Percentiles rank a stretch among this genome's conserved stretches.
phyloP scores from a whole-genome alignment of 371 early-diverging fungal species.

The Mortierella sp. region DNA sequence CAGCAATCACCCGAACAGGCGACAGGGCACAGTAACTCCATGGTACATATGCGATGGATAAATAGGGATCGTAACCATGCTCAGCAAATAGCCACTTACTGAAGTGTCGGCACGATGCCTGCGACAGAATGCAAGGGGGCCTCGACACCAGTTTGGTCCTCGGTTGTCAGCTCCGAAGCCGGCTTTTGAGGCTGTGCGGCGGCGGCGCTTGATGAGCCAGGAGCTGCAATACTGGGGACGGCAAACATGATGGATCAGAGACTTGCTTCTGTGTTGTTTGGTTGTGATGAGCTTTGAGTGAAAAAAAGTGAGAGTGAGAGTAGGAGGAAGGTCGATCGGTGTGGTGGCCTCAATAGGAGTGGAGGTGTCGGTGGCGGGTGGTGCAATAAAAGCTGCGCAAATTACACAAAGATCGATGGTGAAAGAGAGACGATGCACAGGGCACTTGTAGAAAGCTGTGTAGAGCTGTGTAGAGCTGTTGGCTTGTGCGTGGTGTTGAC shows the following conservation, averaged over 20 bases:
- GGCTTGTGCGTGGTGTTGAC: not conserved
- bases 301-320: not conserved
- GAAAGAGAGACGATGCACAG: too few species aligned
- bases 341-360: not conserved
- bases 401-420: not conserved
- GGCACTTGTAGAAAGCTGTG: slow-evolving; percentile 4
- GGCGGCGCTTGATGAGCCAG: slow-evolving; percentile 31
- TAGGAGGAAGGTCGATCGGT: not conserved
- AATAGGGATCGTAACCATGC: too few species aligned
- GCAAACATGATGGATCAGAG: slow-evolving; percentile 42
- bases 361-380: not conserved
- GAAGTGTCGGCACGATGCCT: slow-evolving; percentile 86
- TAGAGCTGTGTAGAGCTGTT: not conserved
- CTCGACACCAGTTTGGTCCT: slow-evolving; percentile 53
- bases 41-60: too few species aligned
- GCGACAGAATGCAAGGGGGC: slow-evolving; percentile 69
- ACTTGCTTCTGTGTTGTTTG: not conserved
- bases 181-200: slow-evolving; percentile 32
- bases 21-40: too few species aligned
- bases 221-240: slow-evolving; percentile 39
- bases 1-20: too few species aligned
- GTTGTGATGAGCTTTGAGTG: not conserved
- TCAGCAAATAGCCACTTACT: slow-evolving; percentile 69
- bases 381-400: not conserved
- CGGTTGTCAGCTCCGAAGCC: slow-evolving; percentile 31